These are phyloP conservation scores for Pontederia paniculata DNA, from an alignment of 176 grass and related monocot species.

Conservation along the genomic window DNA sequence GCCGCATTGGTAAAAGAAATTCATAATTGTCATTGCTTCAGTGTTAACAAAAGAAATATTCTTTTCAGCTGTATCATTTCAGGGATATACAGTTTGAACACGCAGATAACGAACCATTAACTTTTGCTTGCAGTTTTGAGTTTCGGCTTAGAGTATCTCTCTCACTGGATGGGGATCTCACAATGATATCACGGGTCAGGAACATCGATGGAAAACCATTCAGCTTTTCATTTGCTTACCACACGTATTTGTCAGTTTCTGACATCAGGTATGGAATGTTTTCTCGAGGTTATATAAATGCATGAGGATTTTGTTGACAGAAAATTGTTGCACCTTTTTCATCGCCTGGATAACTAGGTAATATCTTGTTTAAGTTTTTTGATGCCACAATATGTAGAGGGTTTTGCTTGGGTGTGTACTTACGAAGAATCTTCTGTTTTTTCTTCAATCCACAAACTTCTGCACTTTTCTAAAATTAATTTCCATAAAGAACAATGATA, in stretches of 20 bases:
- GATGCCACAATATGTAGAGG: too few species aligned
- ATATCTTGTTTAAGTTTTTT: too few species aligned
- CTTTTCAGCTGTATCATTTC: too few species aligned
- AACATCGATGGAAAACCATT: slow-evolving; percentile 89
- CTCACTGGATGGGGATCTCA: slow-evolving; percentile 56
- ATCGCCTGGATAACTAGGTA: too few species aligned
- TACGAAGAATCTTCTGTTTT: too few species aligned
- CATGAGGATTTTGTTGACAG: background rate
- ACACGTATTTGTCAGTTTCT: slow-evolving; percentile 87
- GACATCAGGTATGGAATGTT: slow-evolving; percentile 60
- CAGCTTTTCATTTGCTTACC: slow-evolving; percentile 91
- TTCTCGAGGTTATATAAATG: background rate
- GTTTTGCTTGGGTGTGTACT: too few species aligned
- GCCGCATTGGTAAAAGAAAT: slow-evolving; percentile 52
- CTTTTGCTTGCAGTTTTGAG: slow-evolving; percentile 58
- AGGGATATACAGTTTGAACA: background rate
- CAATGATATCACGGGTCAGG: slow-evolving; percentile 55
- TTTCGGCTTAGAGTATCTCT: slow-evolving; percentile 76
- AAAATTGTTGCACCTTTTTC: too few species aligned
- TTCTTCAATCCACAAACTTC: too few species aligned
- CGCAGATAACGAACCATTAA: background rate
- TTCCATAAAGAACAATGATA: too few species aligned
- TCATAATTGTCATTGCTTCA: background rate
- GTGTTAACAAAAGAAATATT: background rate
- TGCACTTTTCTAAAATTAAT: too few species aligned